Base-by-base conservation (phyloP, 768 basidiomycete species). In the Harrya chromipes region DNA sequence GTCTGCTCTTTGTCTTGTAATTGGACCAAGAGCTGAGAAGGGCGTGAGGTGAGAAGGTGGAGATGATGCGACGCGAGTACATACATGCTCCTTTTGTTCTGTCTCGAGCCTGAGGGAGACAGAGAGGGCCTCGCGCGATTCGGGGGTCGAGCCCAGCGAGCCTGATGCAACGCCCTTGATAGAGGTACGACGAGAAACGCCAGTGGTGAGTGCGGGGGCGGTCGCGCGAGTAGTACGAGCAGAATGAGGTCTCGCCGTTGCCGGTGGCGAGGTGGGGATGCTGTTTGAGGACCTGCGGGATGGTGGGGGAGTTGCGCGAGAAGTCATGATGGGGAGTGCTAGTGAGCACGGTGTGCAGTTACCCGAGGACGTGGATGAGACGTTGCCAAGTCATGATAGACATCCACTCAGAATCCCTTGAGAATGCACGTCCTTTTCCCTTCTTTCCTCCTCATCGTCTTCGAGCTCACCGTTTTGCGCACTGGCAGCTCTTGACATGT, bases 1-100 rank as follows among this genome's bases (percentile, higher is more conserved):
- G 80, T 75, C 64, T 85, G 81, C 26, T 91, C 87, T 65, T 87
- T 91, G 65, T 87, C 79, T 67, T 92, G 88, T 23, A 92, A 55
- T 57, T 85, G 82, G 10, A 90, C 71, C 46, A 90, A 75, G 55
- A 92, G 81, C 90, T 92, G 46, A n/a, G 34, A 21, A 19, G 38
- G 21, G 44, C 46, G 44, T 37, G 45, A 37, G 40, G 48, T 42
- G 19, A 61, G 43, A 47, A 43, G 53, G 40, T 40, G 49, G 47
- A 36, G 48, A 31, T 40, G 40, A 45, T 13, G 31, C 23, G 47
- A 44, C 43, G 42, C 34, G 49, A 26, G 29, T 29, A 56, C 78
- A 50, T 61, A 84, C 90, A 74, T 85, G 81, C 66, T 92, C 90
- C 68, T 87, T 91, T 60, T 84, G 78, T 55, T 90, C 87, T 13